Conservation (phyloP, 164 flowering plant species). For the Magnolia changhungtana region DNA sequence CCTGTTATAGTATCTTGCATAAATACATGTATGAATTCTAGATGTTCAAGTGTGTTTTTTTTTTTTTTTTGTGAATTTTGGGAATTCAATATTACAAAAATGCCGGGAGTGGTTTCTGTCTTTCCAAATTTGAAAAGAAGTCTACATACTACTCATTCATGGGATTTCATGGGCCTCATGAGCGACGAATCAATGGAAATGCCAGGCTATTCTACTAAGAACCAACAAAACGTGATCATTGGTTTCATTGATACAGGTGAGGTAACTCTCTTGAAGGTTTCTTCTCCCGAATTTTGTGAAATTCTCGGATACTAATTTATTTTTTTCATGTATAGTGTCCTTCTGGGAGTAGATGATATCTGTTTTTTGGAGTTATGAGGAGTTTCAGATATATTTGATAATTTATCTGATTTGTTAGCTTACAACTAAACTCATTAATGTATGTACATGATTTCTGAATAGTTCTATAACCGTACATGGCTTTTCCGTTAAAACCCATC, state of each 20-base stretch:
- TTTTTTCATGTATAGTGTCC: no score
- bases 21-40: no score
- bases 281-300: background rate
- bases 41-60: background rate
- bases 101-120: slow-evolving; percentile 78
- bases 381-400: no score
- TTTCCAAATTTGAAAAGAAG: slow-evolving; percentile 56
- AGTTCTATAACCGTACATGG: no score
- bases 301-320: no score
- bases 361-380: background rate
- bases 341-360: background rate
- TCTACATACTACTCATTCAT: slow-evolving; percentile 80
- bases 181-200: slow-evolving; percentile 64
- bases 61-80: background rate
- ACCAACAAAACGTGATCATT: slow-evolving; percentile 65
- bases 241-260: slow-evolving; percentile 82
- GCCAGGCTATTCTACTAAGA: slow-evolving; percentile 63
- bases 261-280: background rate
- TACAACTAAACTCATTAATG: background rate
- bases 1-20: no score
- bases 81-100: slow-evolving; percentile 34
- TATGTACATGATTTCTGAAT: no score
- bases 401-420: no score
- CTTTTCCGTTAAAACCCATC: no score
- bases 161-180: slow-evolving; percentile 85